Evolutionary conservation across 768 basidiomycete species (phyloP), one percentile per base, ranked within the genome.

Genomic region (Stropharia rugosoannulata): DNA sequence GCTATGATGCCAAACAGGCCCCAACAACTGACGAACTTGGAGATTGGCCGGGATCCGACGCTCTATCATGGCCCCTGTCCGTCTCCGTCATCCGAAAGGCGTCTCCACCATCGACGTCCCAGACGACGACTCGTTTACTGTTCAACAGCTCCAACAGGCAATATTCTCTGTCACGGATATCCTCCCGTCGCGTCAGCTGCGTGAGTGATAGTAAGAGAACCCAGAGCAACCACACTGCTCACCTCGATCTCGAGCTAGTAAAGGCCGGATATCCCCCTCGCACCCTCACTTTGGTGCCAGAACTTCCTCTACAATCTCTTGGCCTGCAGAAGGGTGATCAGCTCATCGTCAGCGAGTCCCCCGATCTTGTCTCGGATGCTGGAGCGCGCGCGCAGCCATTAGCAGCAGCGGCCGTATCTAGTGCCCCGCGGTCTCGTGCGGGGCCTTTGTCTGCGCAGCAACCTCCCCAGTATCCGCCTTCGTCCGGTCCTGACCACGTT

Each of bases 191-290:
- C 82, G 82, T 35, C 95, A 96, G 76, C 86, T 86, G 58, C 70
- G 95, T 94, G 64, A 69, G 89, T 76, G 19, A 15, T 25, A n/a
- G n/a, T n/a, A 10, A 40, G 19, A 13, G 18, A 36, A 3, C 29
- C 32, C 45, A 38, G 12, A 58, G 37, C 16, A 9, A 38, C 49
- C 46, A 37, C 32, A 51, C 45, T 50, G 18, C 25, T 15, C 19
- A 54, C 19, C n/a, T 38, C 40, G 48, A 37, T 39, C 49, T 22
- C 47, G 15, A 44, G 55, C 10, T 56, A 92, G 90, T 93, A 55
- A 91, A 86, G 72, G 75, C 81, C 13, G 93, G 95, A 38, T 98
- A 96, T 68, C 95, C 95, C 3, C 95, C 93, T 0, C 82, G 79
- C 41, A 62, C 83, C 1, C 77, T 97, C 40, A 85, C 86, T 4